Conservation (phyloP, 1,284 basidiomycete species). For the Phellinidium pouzarii region DNA sequence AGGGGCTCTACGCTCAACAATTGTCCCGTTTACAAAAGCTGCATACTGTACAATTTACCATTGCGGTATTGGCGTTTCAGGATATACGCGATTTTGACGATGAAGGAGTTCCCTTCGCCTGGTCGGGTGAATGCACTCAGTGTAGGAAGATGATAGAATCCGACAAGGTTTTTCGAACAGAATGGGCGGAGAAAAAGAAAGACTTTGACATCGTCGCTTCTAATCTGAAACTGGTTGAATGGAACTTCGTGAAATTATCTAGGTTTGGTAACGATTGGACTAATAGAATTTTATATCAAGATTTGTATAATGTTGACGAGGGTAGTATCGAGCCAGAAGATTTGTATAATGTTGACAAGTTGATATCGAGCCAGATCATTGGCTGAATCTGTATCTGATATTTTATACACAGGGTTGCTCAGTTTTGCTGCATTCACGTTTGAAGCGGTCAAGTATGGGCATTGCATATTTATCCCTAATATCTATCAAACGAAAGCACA, state of each 20-base stretch:
- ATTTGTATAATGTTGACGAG: background rate
- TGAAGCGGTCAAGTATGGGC: background rate
- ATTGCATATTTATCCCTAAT: conserved; percentile 5
- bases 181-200: background rate
- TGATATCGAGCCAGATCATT: no score
- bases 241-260: background rate
- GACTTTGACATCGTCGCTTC: background rate
- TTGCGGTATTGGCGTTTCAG: conserved; percentile 16
- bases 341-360: no score
- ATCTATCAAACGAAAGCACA: background rate
- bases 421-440: no score
- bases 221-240: conserved; percentile 4
- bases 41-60: conserved; percentile 21
- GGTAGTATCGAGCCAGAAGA: no score
- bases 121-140: conserved; percentile 23
- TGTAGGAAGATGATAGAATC: conserved; percentile 16
- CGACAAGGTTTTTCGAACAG: background rate
- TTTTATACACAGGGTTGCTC: no score
- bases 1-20: conserved; percentile 22
- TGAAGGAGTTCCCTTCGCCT: conserved; percentile 17
- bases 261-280: conserved; percentile 5
- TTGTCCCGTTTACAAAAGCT: conserved; percentile 20
- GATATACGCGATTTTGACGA: conserved; percentile 2
- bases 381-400: no score
- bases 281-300: background rate